These are phyloP conservation scores for Digitaria exilis DNA, from an alignment of 202 grass and related monocot genomes.

Conservation along the genomic window DNA sequence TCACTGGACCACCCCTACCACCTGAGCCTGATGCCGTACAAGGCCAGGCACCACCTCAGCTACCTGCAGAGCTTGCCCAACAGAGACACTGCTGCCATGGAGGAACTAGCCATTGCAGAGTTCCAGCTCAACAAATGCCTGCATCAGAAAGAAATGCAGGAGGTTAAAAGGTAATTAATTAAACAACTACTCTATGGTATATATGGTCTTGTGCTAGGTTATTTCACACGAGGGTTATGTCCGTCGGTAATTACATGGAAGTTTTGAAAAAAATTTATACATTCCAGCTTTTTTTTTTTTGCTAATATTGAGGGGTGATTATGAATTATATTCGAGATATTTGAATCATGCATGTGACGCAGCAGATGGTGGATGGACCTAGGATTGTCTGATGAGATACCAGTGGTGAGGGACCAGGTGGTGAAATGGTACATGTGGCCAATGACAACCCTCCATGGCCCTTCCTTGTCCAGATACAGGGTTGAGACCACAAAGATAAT, in stretches of 20 bases:
- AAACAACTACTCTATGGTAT: not conserved
- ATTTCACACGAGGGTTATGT: too few relatives aligned
- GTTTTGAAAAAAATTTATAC: too few relatives aligned
- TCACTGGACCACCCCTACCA: slow-evolving; percentile 70
- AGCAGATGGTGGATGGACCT: slow-evolving; percentile 67
- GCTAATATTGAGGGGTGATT: too few relatives aligned
- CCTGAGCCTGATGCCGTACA: slow-evolving; percentile 58
- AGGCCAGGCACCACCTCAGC: slow-evolving; percentile 54
- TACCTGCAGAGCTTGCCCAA: slow-evolving; percentile 27
- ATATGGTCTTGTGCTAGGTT: too few relatives aligned
- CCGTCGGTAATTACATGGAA: too few relatives aligned
- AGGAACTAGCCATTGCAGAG: slow-evolving; percentile 52
- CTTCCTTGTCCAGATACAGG: slow-evolving; percentile 47
- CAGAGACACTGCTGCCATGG: not conserved
- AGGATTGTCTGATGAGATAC: slow-evolving; percentile 52
- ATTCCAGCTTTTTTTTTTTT: too few relatives aligned
- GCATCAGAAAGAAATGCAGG: slow-evolving; percentile 51
- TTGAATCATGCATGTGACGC: not conserved
- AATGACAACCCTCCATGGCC: slow-evolving; percentile 33
- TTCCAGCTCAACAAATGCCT: slow-evolving; percentile 41
- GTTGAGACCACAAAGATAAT: slow-evolving; percentile 55
- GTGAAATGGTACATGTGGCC: slow-evolving; percentile 73
- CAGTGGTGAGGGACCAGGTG: slow-evolving; percentile 45
- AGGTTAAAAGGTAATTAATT: slow-evolving; percentile 46
- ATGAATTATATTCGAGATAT: not conserved